Evolutionary conservation across 345 rosid species (phyloP), one percentile per base, ranked within the genome.

Genomic region (Populus nigra): DNA sequence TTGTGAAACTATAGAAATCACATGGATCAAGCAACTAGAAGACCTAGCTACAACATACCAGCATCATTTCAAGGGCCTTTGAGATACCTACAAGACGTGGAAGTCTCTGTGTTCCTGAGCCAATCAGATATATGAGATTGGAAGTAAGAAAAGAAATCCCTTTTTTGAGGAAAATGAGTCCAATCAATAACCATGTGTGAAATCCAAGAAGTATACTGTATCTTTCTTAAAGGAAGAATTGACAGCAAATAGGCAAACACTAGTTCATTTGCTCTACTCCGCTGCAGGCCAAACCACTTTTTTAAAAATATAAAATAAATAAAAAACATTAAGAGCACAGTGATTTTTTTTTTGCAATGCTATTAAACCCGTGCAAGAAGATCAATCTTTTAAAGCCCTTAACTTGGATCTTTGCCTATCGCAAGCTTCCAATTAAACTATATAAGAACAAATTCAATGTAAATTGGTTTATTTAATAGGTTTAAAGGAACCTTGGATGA

Each of bases 11-110:
- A 73, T 13, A 80, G 25, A 75, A 43, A 47, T 43, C 25, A 66
- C 33, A 31, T 72, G 73, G 77, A 69, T 71, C 65, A 84, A 36
- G 66, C 39, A 65, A 75, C 69, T 71, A 25, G 45, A 74, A 71
- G 72, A 79, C 62, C 65, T 43, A 78, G 79, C 43, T 20, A 72
- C 15, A 57, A 82, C 87, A 70, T 85, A 95, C 99, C 97, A 96
- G 85, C 91, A 96, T 96, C 98, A 96, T 96, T 83, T 91, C 99
- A 76, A 96, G 97, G 80, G 91, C 88, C 76, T 91, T 96, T 31
- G 96, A 68, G 77, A 93, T 92, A 75, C 99, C 99, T 83, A 96
- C 97, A 81, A 96, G 98, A 69, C 99, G 99, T 5, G 99, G 99
- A 88, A 96, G 99, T 49, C 99, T 88, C 80, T 96, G 98, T 36